A percentile compares a stretch with the other conserved stretches of the same genome.
Conservation (phyloP, 805 yeast species). For the Jamesozyma rosinii region DNA sequence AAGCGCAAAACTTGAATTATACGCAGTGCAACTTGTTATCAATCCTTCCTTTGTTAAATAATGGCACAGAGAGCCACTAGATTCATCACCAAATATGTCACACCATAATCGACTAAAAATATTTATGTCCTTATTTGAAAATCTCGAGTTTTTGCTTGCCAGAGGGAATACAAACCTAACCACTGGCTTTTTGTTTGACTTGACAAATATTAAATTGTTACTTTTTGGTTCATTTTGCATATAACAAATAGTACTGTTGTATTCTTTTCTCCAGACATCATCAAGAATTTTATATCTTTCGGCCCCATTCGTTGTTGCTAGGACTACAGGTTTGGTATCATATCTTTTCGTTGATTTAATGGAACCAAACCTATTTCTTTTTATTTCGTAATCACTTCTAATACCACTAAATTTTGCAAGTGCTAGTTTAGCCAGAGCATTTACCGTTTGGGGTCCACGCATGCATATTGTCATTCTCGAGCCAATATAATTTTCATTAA, state of each 20-base stretch:
- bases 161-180: constrained; percentile 43
- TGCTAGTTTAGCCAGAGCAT: constrained; percentile 45
- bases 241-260: constrained; percentile 20
- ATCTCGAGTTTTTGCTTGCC: constrained; percentile 2
- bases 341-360: constrained; percentile 1
- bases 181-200: constrained; percentile 29
- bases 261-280: constrained; percentile 15
- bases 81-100: constrained; percentile 56
- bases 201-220: constrained; percentile 33
- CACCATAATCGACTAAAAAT: constrained; percentile 41
- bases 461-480: constrained; percentile 49
- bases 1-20: constrained; percentile 31
- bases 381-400: constrained; percentile 3
- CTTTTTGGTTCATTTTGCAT: constrained; percentile 4
- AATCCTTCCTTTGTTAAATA: constrained; percentile 31
- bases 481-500: constrained; percentile 35
- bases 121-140: constrained; percentile 17
- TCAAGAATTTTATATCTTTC: constrained; percentile 16
- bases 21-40: constrained; percentile 36
- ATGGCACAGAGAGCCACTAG: constrained; percentile 40
- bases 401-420: constrained; percentile 35
- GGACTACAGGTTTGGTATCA: neutral
- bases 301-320: neutral
- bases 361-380: constrained; percentile 8
- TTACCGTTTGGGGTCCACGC: constrained; percentile 58